Percentiles rank a stretch among this genome's conserved stretches.
phyloP scores from a whole-genome alignment of 306 rosid genomes.

The Coriaria nepalensis region DNA sequence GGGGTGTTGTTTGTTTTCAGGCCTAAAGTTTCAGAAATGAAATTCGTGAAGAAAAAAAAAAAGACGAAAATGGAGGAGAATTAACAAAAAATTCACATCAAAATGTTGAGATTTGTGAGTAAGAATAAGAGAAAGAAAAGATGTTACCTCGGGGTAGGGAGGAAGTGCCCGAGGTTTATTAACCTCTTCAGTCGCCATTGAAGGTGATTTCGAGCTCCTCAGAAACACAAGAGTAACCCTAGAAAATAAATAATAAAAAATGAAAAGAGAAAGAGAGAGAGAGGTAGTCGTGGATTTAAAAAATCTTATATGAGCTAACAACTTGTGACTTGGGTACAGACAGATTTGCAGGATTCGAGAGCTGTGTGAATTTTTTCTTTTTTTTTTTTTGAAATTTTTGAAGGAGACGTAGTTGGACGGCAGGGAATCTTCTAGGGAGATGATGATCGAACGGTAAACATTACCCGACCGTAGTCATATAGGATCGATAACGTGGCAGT shows the following conservation, averaged over 20 bases:
- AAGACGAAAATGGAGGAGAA: not conserved
- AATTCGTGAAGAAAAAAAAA: not conserved
- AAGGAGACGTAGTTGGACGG: slow-evolving; percentile 26
- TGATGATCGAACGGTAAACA: slow-evolving; percentile 24
- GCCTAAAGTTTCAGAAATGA: not conserved
- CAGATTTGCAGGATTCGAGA: slow-evolving; percentile 17
- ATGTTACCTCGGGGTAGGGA: slow-evolving; percentile 62
- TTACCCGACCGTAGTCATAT: slow-evolving; percentile 1
- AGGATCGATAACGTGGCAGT: slow-evolving; percentile 52
- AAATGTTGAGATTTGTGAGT: not conserved
- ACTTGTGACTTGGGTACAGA: slow-evolving; percentile 26
- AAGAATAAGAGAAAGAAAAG: not conserved
- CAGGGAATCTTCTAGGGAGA: slow-evolving; percentile 18
- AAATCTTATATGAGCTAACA: slow-evolving; percentile 4
- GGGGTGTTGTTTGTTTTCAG: too few relatives aligned
- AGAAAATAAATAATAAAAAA: not conserved
- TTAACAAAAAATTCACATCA: not conserved
- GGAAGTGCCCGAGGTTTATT: slow-evolving; percentile 48
- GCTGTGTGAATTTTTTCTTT: slow-evolving; percentile 12
- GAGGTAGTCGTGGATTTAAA: slow-evolving; percentile 13
- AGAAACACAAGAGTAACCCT: not conserved
- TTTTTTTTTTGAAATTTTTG: slow-evolving; percentile 8
- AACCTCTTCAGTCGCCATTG: slow-evolving; percentile 52
- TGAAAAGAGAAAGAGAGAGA: slow-evolving; percentile 7
- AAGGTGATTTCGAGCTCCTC: slow-evolving; percentile 5